A percentile compares a stretch with the other conserved stretches of the same genome.
Conservation (phyloP, 2,329 filamentous ascomycete species). For the Tolypocladium amazonense region DNA sequence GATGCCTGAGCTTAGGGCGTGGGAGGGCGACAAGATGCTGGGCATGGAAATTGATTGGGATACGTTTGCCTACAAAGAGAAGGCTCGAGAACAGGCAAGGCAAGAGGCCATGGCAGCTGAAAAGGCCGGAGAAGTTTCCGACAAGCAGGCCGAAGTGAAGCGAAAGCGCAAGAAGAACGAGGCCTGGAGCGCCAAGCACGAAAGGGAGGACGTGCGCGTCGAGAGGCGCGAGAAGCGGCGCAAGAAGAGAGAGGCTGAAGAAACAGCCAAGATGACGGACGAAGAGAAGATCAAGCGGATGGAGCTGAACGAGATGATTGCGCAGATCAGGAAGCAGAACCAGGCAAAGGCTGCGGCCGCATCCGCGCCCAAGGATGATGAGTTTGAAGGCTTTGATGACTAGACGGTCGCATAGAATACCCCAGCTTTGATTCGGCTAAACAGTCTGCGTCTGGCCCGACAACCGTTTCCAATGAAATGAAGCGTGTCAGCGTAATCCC, state of each 20-base stretch:
- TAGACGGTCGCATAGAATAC: slow-evolving; percentile 11
- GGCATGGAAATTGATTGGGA: slow-evolving; percentile 58
- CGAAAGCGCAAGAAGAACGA: slow-evolving; percentile 53
- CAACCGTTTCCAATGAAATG: not conserved
- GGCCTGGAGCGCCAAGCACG: slow-evolving; percentile 64
- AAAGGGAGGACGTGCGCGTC: slow-evolving; percentile 51
- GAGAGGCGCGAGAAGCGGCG: slow-evolving; percentile 54
- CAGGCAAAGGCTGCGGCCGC: slow-evolving; percentile 23
- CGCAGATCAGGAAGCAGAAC: slow-evolving; percentile 51
- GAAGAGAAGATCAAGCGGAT: slow-evolving; percentile 53
- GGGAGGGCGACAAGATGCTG: slow-evolving; percentile 56
- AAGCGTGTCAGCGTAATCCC: not conserved
- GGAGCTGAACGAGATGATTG: slow-evolving; percentile 54
- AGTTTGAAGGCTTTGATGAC: slow-evolving; percentile 51
- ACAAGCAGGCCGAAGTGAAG: slow-evolving; percentile 31
- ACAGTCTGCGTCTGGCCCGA: not conserved
- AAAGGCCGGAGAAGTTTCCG: slow-evolving; percentile 24
- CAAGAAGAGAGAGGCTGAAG: slow-evolving; percentile 53
- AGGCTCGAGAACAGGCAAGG: slow-evolving; percentile 55
- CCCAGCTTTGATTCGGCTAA: not conserved
- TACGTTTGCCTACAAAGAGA: slow-evolving; percentile 61
- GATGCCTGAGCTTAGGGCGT: slow-evolving; percentile 81
- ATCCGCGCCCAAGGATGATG: slow-evolving; percentile 28
- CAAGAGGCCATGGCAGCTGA: slow-evolving; percentile 43
- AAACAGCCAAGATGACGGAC: slow-evolving; percentile 55